Base-by-base conservation (phyloP, 2,329 filamentous ascomycete genomes). In the Zasmidium citrigriseum region DNA sequence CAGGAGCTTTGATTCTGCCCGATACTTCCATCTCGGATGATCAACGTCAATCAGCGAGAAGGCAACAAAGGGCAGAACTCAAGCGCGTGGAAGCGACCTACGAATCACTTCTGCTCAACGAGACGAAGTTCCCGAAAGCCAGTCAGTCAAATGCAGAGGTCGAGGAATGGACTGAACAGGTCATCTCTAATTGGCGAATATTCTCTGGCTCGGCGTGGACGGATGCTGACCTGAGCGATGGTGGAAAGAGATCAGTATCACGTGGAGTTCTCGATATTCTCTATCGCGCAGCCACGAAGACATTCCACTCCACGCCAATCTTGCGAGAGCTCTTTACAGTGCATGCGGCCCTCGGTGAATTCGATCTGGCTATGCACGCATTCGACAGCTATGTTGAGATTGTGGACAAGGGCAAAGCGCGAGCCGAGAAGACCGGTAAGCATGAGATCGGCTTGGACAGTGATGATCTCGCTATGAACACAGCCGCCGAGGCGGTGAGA, bases 371-470 rank as follows among this genome's bases (percentile, higher is more conserved):
- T 1, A 87, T 96, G 73, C 92, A 92, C 70, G 90, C 95, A 0
- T 90, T 97, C 62, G 89, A 96, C 72, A 93, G 93, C 0, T 99
- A 98, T 73, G 80, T 96, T 38, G 90, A 96, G 55, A 90, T 99
- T 63, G 85, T 96, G 55, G 89, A 88, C 61, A 89, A 89, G 70
- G 91, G 89, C 57, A 96, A 93, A 75, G 90, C 91, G 20, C 85
- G 93, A 44, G 86, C 91, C 2, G 86, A 90, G 67, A 96, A 96
- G 76, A 79, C 79, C 22, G 82, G 90, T 2, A 84, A 91, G 64
- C 71, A 76, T 5, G 89, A 93, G 67, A 80, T 83, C 18, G 86
- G 84, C 51, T 80, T 97, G 24, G 95, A 99, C 67, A 84, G 89
- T 55, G 90, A 96, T 67, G 86, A 87, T 18, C 88, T 82, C 0